A percentile compares a stretch with the other conserved stretches of the same genome.
Conservation (phyloP, 306 rosid species). For the Trifolium repens region DNA sequence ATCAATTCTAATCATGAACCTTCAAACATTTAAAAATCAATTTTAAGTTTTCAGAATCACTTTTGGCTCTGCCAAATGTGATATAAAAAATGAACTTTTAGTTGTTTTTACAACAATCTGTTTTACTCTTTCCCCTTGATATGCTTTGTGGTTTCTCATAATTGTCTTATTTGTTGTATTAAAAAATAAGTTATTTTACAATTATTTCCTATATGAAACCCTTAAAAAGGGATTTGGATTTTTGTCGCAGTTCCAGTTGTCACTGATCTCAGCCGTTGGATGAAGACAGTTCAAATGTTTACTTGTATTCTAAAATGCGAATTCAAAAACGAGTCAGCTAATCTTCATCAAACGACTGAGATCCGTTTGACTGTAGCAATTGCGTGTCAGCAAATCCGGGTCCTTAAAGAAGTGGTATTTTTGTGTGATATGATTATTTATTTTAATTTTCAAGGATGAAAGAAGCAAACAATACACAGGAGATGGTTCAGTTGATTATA, state of each 20-base stretch:
- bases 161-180: background rate
- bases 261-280: background rate
- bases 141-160: too few relatives aligned
- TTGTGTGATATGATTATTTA: slow-evolving; percentile 17
- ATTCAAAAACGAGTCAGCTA: background rate
- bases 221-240: background rate
- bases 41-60: too few relatives aligned
- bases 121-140: background rate
- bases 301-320: background rate
- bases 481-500: slow-evolving; percentile 65
- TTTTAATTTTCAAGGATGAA: slow-evolving; percentile 49
- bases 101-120: too few relatives aligned
- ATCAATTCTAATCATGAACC: too few relatives aligned
- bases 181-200: too few relatives aligned
- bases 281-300: background rate
- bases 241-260: background rate
- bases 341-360: too few relatives aligned
- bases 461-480: slow-evolving; percentile 43
- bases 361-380: too few relatives aligned
- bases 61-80: too few relatives aligned
- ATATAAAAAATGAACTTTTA: too few relatives aligned
- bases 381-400: background rate
- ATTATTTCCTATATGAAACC: too few relatives aligned
- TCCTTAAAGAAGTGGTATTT: background rate
- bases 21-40: too few relatives aligned